phyloP scores from a whole-genome alignment of 139 green algal genomes.

The Limnomonas spitsbergensis region DNA sequence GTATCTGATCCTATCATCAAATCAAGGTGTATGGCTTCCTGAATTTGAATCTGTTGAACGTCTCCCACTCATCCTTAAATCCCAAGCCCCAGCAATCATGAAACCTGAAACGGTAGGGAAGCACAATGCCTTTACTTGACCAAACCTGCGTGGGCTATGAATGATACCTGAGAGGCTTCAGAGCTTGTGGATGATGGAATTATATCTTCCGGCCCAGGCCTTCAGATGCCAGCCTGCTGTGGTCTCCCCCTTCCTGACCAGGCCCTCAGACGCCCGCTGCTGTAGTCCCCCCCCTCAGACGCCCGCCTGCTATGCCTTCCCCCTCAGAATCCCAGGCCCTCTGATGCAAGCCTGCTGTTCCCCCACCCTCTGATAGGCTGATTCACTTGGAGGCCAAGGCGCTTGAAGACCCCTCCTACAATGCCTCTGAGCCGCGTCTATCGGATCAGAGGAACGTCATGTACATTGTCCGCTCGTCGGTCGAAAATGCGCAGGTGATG shows the following conservation, averaged over 20 bases:
- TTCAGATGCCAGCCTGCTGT: too few relatives aligned
- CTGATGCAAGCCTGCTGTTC: not conserved
- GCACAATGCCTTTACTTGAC: not conserved
- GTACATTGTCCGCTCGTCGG: constrained; percentile 52
- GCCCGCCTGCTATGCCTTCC: not conserved
- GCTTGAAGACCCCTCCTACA: constrained; percentile 45
- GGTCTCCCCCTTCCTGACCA: not conserved
- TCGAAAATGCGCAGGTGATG: constrained; percentile 65
- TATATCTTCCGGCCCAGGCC: too few relatives aligned
- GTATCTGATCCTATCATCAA: too few relatives aligned
- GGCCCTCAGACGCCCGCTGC: not conserved
- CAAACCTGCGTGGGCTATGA: too few relatives aligned
- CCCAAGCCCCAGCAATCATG: not conserved
- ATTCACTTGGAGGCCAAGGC: constrained; percentile 41
- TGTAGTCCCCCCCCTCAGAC: not conserved
- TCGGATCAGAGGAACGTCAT: constrained; percentile 41
- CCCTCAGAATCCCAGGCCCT: not conserved
- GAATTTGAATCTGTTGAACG: too few relatives aligned
- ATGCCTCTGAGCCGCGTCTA: constrained; percentile 25
- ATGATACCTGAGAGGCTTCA: too few relatives aligned
- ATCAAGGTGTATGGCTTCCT: too few relatives aligned
- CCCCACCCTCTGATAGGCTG: constrained; percentile 34
- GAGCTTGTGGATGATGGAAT: too few relatives aligned
- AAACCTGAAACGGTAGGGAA: not conserved
- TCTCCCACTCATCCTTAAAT: too few relatives aligned